These are phyloP conservation scores for Xylaria intraflava DNA, from an alignment of 495 filamentous ascomycete genomes.

Conservation along the genomic window DNA sequence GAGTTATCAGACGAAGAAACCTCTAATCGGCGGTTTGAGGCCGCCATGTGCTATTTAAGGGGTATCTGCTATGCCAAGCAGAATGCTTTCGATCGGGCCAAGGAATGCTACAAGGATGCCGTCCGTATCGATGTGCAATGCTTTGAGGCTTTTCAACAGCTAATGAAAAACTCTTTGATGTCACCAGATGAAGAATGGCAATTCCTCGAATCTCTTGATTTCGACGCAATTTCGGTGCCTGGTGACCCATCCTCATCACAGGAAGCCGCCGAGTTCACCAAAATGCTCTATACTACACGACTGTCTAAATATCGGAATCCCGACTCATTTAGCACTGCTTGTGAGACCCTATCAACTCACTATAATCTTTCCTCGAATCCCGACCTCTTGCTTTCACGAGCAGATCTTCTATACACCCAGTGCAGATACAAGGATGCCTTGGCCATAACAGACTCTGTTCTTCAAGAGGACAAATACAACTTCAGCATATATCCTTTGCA, in stretches of 20 bases:
- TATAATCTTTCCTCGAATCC: slow-evolving; percentile 85
- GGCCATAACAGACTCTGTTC: slow-evolving; percentile 71
- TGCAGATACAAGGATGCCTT: slow-evolving; percentile 87
- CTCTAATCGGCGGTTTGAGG: slow-evolving; percentile 77
- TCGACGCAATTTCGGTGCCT: slow-evolving; percentile 63
- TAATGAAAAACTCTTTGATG: slow-evolving; percentile 97
- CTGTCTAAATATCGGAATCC: slow-evolving; percentile 95
- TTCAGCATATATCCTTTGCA: slow-evolving; percentile 86
- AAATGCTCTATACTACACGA: slow-evolving; percentile 94
- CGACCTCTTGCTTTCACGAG: slow-evolving; percentile 86
- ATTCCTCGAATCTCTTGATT: slow-evolving; percentile 87
- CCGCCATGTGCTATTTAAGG: slow-evolving; percentile 92
- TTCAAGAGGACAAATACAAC: slow-evolving; percentile 77
- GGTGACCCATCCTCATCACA: slow-evolving; percentile 57
- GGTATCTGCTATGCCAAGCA: slow-evolving; percentile 94
- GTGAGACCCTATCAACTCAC: slow-evolving; percentile 84
- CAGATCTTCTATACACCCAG: slow-evolving; percentile 89
- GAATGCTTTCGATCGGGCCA: slow-evolving; percentile 94
- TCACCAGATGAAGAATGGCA: slow-evolving; percentile 94
- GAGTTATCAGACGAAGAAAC: slow-evolving; percentile 54
- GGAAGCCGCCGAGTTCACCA: slow-evolving; percentile 86
- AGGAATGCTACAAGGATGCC: slow-evolving; percentile 96
- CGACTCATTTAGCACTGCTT: slow-evolving; percentile 71
- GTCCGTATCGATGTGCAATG: slow-evolving; percentile 96
- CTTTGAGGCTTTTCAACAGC: slow-evolving; percentile 94